phyloP scores from a whole-genome alignment of 2,329 filamentous ascomycete species.

The Sclerotiophoma versabilis region DNA sequence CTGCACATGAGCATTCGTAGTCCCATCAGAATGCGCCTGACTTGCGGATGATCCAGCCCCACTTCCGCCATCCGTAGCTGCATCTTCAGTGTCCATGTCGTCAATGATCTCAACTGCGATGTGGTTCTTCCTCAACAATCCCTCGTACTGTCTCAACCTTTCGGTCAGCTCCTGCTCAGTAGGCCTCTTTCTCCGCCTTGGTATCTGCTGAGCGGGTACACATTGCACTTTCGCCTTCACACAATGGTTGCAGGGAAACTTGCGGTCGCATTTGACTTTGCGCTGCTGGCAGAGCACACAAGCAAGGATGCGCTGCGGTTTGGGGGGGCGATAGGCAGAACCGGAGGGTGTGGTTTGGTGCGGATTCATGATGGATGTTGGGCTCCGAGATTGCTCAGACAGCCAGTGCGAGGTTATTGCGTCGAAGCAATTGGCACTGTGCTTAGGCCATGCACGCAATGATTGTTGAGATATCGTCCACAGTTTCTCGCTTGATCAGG shows the following conservation, averaged over 20 bases:
- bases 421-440: no score
- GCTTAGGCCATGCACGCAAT: no score
- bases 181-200: slow-evolving; percentile 66
- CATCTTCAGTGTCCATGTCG: background rate
- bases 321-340: slow-evolving; percentile 20
- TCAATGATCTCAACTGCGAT: slow-evolving; percentile 68
- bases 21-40: background rate
- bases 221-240: slow-evolving; percentile 38
- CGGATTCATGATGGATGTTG: slow-evolving; percentile 20
- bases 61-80: background rate
- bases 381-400: no score
- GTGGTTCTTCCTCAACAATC: slow-evolving; percentile 68
- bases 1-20: background rate
- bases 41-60: background rate
- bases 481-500: no score
- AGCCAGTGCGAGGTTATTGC: no score
- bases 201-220: slow-evolving; percentile 55
- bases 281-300: slow-evolving; percentile 74
- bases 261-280: slow-evolving; percentile 51
- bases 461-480: no score
- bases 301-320: slow-evolving; percentile 54
- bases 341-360: slow-evolving; percentile 11
- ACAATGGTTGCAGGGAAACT: slow-evolving; percentile 46
- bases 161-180: slow-evolving; percentile 75
- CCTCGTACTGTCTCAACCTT: slow-evolving; percentile 73